Evolutionary conservation across 139 green algal genomes (phyloP), one percentile per base, ranked within the genome.

Genomic region (Haematococcus sp.): DNA sequence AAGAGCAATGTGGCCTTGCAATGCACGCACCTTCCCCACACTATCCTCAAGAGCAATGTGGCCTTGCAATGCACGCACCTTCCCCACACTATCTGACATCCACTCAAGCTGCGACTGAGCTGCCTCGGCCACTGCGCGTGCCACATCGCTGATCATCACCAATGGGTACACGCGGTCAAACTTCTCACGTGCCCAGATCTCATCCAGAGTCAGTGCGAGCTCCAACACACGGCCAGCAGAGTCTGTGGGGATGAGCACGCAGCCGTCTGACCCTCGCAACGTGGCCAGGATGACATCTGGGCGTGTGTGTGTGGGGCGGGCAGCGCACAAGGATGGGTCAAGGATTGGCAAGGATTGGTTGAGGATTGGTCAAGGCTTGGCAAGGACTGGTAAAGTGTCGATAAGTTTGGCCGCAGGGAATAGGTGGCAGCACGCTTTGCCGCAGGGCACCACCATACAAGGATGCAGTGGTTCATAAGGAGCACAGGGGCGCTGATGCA

Each of bases 201-300:
- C 71, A 44, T 98, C 94, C 64, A 98, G 82, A 67, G 94, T 17
- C 33, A 97, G 74, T 20, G 97, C 76, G 28, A 99, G 68, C 88
- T 98, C 95, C 74, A 98, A 79, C 64, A 97, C 75, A 15, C 95
- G 83, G 0, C 94, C 94, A 16, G 92, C 88, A 1, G 89, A 71
- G 75, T 99, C 95, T 0, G 92, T 78, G 2, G 94, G 93, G 20
- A 99, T 84, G 16, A 98, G 84, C 76, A 98, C 94, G 68, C 81
- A 92, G 70, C 95, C 89, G 44, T 85, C 82, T 16, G 66, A 33
- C 22, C 60, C 74, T 17, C 86, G 76, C 59, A 89, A 32, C 1
- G 79, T 83, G 52, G 72, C 54, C 16, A 81, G 49, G 43, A 88
- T 75, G n/a, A 81, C 63, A 51, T 75, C 83, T 89, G 77, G n/a